Evolutionary conservation across 2,329 filamentous ascomycete species (phyloP), one percentile per base, ranked within the genome.

Genomic region (Trichoderma lentiforme): DNA sequence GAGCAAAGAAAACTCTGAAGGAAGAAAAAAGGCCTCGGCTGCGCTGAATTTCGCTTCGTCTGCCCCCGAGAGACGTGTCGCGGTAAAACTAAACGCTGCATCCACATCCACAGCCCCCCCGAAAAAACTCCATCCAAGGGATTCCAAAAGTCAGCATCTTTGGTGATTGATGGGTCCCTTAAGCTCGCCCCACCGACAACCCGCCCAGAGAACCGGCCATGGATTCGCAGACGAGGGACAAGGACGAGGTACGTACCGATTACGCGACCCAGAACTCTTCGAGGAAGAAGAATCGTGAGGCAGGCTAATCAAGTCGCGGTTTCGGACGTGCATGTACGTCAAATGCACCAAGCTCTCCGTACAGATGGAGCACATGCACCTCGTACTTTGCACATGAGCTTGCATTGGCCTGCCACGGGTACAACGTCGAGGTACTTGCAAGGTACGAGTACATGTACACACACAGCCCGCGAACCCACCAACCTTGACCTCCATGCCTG

Each of bases 91-190:
- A 28, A 58, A 30, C 15, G 14, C 56, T 32, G 56, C 56, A 58
- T 58, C 56, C 56, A 39, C 66, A 60, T 60, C 66, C 66, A 47
- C 66, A 60, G 56, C 60, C 68, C 68, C 68, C 68, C 61, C 68
- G 21, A 57, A 57, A 56, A 57, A 63, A 63, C 21, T 60, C 56
- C 56, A 63, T 32, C n/a, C 58, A 61, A 70, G 60, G 61, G 28
- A 47, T 34, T 30, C 26, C 61, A 60, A 53, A 58, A 58, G 61
- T 58, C 53, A 62, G 70, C 28, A 61, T 62, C 66, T 69, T 62
- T 69, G 66, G 60, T 60, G 66, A 69, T 62, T 60, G 66, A 69
- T 62, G 66, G 56, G 57, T n/a, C 39, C 36, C 39, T 61, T 39
- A 61, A 62, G 28, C 56, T 36, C 36, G 66, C 66, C 66, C 66